Base-by-base conservation (phyloP, 495 filamentous ascomycete species). In the Neurospora sp. region DNA sequence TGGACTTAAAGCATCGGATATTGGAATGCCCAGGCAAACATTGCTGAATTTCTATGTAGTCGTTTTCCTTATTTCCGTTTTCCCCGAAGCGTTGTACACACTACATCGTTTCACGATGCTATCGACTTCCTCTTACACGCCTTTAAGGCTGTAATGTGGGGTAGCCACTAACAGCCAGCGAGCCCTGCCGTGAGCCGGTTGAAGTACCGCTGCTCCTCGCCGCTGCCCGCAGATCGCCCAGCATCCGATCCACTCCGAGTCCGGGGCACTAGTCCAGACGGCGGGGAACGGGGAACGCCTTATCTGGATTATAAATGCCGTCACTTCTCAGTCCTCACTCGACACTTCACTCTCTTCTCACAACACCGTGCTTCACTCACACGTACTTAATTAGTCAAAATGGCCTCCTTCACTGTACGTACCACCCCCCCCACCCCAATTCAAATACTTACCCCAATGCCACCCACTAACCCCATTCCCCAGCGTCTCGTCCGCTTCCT, bases 401-500 rank as follows among this genome's bases (percentile, higher is more conserved):
- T 69, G 71, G 14, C 70, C 7, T 68, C 81, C 42, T 84, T 84
- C 71, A 79, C 81, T 39, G 83, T 83, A 74, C 76, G 79, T 75
- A n/a, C 14, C 4, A 38, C 40, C 31, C 53, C 16, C 38, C 53
- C 16, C 35, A 16, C 38, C 53, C 16, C 14, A 40, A 40, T 1
- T 14, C 40, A 41, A 31, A n/a, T 16, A 16, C 10, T 35, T 42
- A 61, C 9, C 9, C 40, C 20, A 39, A 53, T 27, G 14, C 3
- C 14, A 70, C 9, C 31, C 12, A 70, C 9, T 40, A 38, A 27
- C 40, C 3, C 69, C 3, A 53, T 38, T 5, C 12, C 8, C 35
- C 74, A 94, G 92, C 88, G 90, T 77, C 90, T 96, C 40, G 83
- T 96, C 73, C 91, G 92, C 71, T 96, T 96, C 83, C 84, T 94